Base-by-base conservation (phyloP, 2,329 filamentous ascomycete genomes). In the Neoarthrinium moseri region DNA sequence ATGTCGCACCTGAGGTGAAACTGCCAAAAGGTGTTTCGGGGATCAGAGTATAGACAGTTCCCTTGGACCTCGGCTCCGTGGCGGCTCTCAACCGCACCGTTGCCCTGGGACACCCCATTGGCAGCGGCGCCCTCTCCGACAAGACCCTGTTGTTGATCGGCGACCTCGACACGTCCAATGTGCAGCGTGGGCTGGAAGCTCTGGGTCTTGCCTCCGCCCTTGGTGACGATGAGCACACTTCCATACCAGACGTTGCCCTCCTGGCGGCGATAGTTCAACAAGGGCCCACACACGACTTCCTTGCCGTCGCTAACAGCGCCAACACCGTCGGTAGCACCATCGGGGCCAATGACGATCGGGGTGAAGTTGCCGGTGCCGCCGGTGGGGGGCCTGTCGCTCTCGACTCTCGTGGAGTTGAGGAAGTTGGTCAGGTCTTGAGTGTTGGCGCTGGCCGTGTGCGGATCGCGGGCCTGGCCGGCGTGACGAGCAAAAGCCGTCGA, bases 1-100 rank as follows among this genome's bases (percentile, higher is more conserved):
- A 99, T 80, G 51, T 91, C 87, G 29, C 96, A 81, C 55, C 84
- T 77, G 24, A 99, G 65, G 56, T 87, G 86, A 68, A 97, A 99
- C 47, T 86, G 80, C 94, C 94, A 99, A 66, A 99, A 99, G 0
- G 92, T 97, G 76, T 84, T 70, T 68, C 77, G 69, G 38, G 69
- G 65, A 58, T 86, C 77, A 62, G 86, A 79, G 83, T 86, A 71
- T 69, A 92, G 62, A 76, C 78, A 70, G 67, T 73, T 56, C 74
- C 74, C 63, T 65, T 70, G 59, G 72, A 90, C 48, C 71, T 65
- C 59, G 4, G 51, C 56, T 6, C 54, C 54, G 32, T 65, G 60
- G 37, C 64, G 55, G 42, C 56, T 63, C 38, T 32, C 50, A 72
- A 78, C 77, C 75, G 70, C 57, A 44, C 75, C 65, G 1, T 61